Evolutionary conservation across 495 filamentous ascomycete species (phyloP), one percentile per base, ranked within the genome.

Genomic region (Tuber calosporum): DNA sequence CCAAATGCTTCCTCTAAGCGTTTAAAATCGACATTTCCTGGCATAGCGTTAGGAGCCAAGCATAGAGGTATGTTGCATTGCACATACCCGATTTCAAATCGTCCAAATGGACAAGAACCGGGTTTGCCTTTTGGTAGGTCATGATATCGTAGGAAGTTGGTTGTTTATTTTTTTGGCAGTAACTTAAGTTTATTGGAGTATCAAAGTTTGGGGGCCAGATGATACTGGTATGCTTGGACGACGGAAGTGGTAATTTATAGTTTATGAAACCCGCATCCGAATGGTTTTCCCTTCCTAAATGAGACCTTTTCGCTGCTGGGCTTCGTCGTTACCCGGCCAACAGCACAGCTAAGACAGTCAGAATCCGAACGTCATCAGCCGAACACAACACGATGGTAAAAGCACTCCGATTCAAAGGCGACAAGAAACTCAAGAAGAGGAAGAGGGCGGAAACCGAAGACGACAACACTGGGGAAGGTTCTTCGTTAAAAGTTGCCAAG

Each of bases 391-490:
- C 79, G 71, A 90, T 90, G 88, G 87, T 96, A 70, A 97, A 96
- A 82, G 87, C 94, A 66, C 86, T 99, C 66, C 85, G 87, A 48
- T 99, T 99, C 86, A 99, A 99, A 85, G 95, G 95, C 85, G 96
- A 99, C 83, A 97, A 93, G 82, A 94, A 94, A 83, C 84, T 88
- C 37, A 98, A 96, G 82, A 98, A 97, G 83, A 88, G 93, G 81
- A 98, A 97, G 84, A 86, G 89, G 66, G 80, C 84, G 53, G 84
- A 84, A 75, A 83, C 83, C 77, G 84, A 81, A 71, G 80, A 76
- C 66, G 75, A 73, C 74, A 72, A 82, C 4, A 70, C 81, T 11
- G 76, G 77, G 36, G 79, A 84, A 38, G 79, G 69, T 66, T 81
- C 82, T 70, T 85, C 85, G 20, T 83, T 84, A 77, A 72, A 86